These are phyloP conservation scores for Tetracladium setigerum DNA, from an alignment of 495 filamentous ascomycete species.

Conservation along the genomic window DNA sequence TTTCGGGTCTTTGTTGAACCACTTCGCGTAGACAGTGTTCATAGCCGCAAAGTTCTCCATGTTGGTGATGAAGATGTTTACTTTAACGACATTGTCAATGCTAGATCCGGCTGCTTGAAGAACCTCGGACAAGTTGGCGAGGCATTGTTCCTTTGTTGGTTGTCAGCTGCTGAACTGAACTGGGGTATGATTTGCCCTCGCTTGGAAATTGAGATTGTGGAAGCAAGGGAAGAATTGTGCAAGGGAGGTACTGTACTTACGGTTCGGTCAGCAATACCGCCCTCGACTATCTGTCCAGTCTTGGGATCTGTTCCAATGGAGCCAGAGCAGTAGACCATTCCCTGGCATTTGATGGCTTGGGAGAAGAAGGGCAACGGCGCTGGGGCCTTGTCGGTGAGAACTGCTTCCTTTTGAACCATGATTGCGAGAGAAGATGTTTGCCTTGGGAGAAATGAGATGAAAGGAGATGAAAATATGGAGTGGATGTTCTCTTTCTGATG, in stretches of 20 bases:
- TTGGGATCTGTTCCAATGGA: constrained; percentile 42
- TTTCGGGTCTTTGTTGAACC: constrained; percentile 49
- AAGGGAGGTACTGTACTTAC: constrained; percentile 27
- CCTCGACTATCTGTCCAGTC: constrained; percentile 41
- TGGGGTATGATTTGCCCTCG: not conserved
- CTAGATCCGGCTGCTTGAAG: constrained; percentile 28
- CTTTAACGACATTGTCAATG: constrained; percentile 55
- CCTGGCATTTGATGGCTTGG: constrained; percentile 48
- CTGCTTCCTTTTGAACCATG: constrained; percentile 26
- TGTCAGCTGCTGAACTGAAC: not conserved
- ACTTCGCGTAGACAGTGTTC: constrained; percentile 51
- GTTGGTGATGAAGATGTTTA: constrained; percentile 57
- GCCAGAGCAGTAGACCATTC: constrained; percentile 52
- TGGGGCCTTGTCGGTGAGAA: constrained; percentile 44
- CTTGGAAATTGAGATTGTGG: not conserved
- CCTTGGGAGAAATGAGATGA: not conserved
- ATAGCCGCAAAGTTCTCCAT: constrained; percentile 62
- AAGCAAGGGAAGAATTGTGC: constrained; percentile 11
- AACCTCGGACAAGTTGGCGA: constrained; percentile 46
- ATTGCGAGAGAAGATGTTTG: not conserved
- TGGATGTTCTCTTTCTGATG: not conserved
- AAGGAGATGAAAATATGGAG: not conserved
- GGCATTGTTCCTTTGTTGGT: constrained; percentile 32
- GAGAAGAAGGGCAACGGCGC: constrained; percentile 47
- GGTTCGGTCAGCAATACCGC: constrained; percentile 45